Conservation (phyloP, 2,329 filamentous ascomycete species). For the Dactylellina leptospora region DNA sequence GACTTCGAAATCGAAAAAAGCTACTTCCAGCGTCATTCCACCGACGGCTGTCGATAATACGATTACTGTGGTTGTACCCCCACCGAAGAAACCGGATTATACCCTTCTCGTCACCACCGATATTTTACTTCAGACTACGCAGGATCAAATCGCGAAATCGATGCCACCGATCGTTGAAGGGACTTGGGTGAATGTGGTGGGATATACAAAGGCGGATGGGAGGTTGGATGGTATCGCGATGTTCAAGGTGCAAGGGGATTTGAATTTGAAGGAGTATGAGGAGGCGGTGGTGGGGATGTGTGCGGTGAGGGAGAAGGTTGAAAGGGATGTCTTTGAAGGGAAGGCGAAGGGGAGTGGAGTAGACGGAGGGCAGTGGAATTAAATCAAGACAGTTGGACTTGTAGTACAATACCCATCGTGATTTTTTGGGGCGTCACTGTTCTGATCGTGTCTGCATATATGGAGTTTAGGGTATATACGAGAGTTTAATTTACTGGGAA, state of each 20-base stretch:
- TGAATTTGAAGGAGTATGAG: conserved; percentile 39
- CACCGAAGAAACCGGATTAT: not conserved
- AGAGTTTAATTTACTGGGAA: too few species aligned
- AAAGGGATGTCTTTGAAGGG: conserved; percentile 26
- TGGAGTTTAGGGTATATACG: too few species aligned
- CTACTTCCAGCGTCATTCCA: not conserved
- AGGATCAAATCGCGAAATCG: not conserved
- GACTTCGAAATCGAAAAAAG: not conserved
- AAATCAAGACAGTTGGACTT: too few species aligned
- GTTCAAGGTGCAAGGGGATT: conserved; percentile 1
- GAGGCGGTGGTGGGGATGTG: conserved; percentile 13
- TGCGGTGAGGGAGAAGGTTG: conserved; percentile 25
- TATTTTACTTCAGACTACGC: not conserved
- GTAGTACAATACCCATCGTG: too few species aligned
- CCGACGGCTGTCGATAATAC: not conserved
- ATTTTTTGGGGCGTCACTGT: too few species aligned
- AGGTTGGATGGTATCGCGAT: conserved; percentile 28
- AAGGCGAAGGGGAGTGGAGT: conserved; percentile 23
- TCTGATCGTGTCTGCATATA: too few species aligned
- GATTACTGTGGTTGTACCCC: not conserved
- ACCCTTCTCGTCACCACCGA: conserved; percentile 20
- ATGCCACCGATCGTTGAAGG: conserved; percentile 35
- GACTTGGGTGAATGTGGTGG: conserved; percentile 30
- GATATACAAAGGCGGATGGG: conserved; percentile 24
- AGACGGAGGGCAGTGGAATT: conserved; percentile 22